phyloP scores from a whole-genome alignment of 148 eudicot species.

The Polygonum maritimum region DNA sequence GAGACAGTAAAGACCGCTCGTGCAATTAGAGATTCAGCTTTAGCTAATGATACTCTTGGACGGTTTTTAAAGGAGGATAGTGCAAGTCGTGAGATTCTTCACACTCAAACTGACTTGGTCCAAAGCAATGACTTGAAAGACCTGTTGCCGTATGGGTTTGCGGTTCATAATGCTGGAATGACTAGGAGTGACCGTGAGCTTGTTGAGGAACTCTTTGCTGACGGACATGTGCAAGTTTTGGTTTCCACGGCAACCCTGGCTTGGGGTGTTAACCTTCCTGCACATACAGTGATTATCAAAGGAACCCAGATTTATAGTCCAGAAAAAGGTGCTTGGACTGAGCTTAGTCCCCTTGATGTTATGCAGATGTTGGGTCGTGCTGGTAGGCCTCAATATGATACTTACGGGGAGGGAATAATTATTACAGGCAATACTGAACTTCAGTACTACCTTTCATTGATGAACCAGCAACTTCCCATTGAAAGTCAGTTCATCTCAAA shows the following conservation, averaged over 20 bases:
- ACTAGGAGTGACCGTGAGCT: constrained; percentile 61
- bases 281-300: constrained; percentile 70
- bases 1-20: constrained; percentile 78
- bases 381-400: constrained; percentile 77
- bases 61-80: constrained; percentile 65
- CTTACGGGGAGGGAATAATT: constrained; percentile 71
- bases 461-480: constrained; percentile 81
- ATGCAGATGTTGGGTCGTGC: constrained; percentile 93
- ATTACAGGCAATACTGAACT: constrained; percentile 65
- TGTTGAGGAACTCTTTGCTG: constrained; percentile 63
- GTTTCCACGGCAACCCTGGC: constrained; percentile 78
- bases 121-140: constrained; percentile 74
- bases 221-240: constrained; percentile 61
- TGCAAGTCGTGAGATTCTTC: constrained; percentile 69
- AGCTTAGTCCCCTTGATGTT: constrained; percentile 71
- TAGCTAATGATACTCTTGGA: constrained; percentile 63
- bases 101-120: constrained; percentile 45
- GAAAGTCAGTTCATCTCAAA: constrained; percentile 72
- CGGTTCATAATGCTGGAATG: constrained; percentile 75
- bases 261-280: constrained; percentile 80
- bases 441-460: constrained; percentile 62
- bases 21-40: constrained; percentile 66
- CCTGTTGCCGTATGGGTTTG: constrained; percentile 67
- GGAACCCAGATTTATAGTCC: constrained; percentile 79
- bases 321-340: constrained; percentile 82